Conservation (phyloP, 2,329 filamentous ascomycete genomes). For the Juglanconis sp. region DNA sequence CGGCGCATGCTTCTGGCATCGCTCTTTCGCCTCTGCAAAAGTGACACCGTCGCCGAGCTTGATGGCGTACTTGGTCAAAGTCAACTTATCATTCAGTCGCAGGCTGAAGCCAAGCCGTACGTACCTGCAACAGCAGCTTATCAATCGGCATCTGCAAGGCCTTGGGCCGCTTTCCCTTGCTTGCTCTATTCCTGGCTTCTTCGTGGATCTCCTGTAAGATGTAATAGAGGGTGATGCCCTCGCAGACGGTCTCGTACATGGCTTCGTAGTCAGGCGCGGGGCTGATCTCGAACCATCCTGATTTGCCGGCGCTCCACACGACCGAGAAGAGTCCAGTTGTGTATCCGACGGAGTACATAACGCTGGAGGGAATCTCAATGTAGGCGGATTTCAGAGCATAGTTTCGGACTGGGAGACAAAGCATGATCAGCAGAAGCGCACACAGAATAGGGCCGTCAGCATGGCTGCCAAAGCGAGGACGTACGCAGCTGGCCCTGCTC, state of each 20-base stretch:
- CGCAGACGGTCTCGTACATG: conserved; percentile 57
- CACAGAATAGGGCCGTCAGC: neutral
- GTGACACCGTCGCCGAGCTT: conserved; percentile 50
- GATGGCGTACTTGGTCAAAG: conserved; percentile 43
- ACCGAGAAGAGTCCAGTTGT: conserved; percentile 45
- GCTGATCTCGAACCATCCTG: conserved; percentile 67
- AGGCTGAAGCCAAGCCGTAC: neutral
- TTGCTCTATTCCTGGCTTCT: conserved; percentile 21
- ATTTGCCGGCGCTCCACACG: conserved; percentile 63
- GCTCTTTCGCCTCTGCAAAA: conserved; percentile 44
- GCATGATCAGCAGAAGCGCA: conserved; percentile 1
- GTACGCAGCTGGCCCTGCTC: conserved; percentile 36
- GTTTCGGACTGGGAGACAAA: conserved; percentile 29
- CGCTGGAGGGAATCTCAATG: conserved; percentile 53
- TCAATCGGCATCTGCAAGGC: conserved; percentile 27
- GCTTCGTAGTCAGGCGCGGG: conserved; percentile 55
- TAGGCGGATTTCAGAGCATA: conserved; percentile 30
- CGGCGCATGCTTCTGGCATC: conserved; percentile 45
- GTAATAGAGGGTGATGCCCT: conserved; percentile 64
- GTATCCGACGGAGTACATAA: conserved; percentile 52
- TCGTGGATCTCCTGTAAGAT: conserved; percentile 57
- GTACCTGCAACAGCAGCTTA: conserved; percentile 34
- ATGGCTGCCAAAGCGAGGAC: conserved; percentile 18
- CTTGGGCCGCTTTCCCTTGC: conserved; percentile 32
- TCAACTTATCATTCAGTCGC: conserved; percentile 6